Percentiles rank a stretch among this genome's conserved stretches.
phyloP scores from a whole-genome alignment of 306 rosid species.

The Inga leiocalycina region DNA sequence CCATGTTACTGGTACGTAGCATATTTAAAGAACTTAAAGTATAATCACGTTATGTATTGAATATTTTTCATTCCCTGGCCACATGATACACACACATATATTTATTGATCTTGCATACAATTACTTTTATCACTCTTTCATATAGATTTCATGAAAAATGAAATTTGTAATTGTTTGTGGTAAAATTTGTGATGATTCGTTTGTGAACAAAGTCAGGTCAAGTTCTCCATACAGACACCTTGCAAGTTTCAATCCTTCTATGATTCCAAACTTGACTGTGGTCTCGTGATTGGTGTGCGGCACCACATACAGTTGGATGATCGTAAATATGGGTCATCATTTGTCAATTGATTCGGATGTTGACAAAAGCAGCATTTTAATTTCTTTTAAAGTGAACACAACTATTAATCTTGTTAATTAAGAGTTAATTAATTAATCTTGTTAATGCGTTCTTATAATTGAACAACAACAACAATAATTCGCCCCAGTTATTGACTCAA shows the following conservation, averaged over 20 bases:
- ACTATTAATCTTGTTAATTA: not conserved
- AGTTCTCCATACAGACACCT: not conserved
- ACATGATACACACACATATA: too few relatives aligned
- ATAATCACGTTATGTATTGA: too few relatives aligned
- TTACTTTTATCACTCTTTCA: not conserved
- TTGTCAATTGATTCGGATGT: not conserved
- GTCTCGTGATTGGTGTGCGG: not conserved
- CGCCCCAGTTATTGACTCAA: not conserved
- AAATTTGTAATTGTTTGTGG: not conserved
- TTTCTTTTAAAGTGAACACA: not conserved
- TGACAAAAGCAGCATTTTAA: not conserved
- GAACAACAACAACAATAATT: not conserved
- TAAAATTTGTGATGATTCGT: not conserved
- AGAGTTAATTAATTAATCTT: too few relatives aligned
- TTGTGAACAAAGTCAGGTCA: not conserved
- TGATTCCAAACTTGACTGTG: not conserved
- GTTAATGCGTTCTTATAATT: not conserved
- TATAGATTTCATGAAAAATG: not conserved
- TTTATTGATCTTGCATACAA: too few relatives aligned
- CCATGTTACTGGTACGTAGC: too few relatives aligned
- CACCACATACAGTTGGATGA: not conserved
- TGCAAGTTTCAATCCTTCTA: not conserved
- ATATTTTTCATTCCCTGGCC: too few relatives aligned
- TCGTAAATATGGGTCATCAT: not conserved
- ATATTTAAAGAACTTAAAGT: too few relatives aligned